Percentiles rank a stretch among this genome's conserved stretches.
phyloP scores from a whole-genome alignment of 2,329 filamentous ascomycete species.

The Hymenoscyphus repandus region DNA sequence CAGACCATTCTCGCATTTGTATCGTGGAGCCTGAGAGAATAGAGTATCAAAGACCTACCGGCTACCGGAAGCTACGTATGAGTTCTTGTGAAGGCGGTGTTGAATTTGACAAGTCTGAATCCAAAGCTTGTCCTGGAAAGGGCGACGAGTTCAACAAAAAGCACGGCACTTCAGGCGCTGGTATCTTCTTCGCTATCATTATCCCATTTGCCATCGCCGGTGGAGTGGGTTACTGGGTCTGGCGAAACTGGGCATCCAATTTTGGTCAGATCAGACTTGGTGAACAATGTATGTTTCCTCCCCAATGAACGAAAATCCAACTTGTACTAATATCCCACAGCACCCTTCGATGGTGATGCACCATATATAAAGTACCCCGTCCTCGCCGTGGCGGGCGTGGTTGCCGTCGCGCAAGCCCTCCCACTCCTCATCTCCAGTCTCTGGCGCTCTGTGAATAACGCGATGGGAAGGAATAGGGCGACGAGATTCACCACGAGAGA shows the following conservation, averaged over 20 bases:
- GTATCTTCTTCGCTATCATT: constrained; percentile 79
- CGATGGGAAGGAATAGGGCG: constrained; percentile 43
- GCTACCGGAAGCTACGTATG: constrained; percentile 84
- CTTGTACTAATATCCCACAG: no score
- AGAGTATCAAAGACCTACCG: constrained; percentile 79
- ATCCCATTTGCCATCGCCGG: constrained; percentile 68
- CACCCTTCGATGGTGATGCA: constrained; percentile 61
- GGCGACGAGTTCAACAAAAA: constrained; percentile 77
- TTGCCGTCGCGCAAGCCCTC: constrained; percentile 53
- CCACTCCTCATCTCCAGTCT: constrained; percentile 69
- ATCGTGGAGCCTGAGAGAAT: constrained; percentile 58
- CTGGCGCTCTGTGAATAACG: constrained; percentile 58
- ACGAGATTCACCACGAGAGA: constrained; percentile 76
- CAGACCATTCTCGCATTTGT: constrained; percentile 55
- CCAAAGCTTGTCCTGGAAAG: constrained; percentile 67
- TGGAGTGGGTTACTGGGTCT: constrained; percentile 78
- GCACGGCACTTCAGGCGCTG: constrained; percentile 64
- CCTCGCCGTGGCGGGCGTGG: constrained; percentile 60
- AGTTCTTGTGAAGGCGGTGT: constrained; percentile 77
- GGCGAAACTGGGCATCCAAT: constrained; percentile 77
- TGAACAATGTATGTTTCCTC: constrained; percentile 45
- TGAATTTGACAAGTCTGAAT: constrained; percentile 61
- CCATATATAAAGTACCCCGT: constrained; percentile 81
- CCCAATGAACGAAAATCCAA: no score
- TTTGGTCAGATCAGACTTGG: constrained; percentile 91